Conservation (phyloP, 78 protist genomes). For the Dictyostelium discoideum region DNA sequence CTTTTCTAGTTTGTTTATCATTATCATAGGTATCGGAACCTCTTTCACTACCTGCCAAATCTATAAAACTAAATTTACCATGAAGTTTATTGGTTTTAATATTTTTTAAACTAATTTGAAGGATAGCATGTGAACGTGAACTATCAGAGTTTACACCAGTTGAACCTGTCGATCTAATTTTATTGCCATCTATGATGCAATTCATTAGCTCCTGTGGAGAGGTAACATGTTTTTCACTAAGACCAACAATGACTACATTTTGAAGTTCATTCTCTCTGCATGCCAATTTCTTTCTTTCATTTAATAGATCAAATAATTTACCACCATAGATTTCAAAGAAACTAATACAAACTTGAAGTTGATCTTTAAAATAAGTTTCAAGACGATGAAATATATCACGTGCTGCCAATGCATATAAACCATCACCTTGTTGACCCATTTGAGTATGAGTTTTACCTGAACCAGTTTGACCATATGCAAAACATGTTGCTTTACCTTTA, state of each 20-base stretch:
- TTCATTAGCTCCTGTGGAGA: slow-evolving; percentile 78
- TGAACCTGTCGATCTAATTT: slow-evolving; percentile 85
- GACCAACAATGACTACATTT: slow-evolving; percentile 92
- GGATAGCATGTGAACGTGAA: slow-evolving; percentile 96
- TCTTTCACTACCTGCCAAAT: slow-evolving; percentile 96
- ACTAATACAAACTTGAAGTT: slow-evolving; percentile 64
- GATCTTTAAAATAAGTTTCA: slow-evolving; percentile 13
- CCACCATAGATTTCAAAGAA: slow-evolving; percentile 97
- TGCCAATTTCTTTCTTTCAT: slow-evolving; percentile 80
- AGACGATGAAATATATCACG: slow-evolving; percentile 90
- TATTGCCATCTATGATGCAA: slow-evolving; percentile 84
- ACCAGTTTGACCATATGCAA: slow-evolving; percentile 98
- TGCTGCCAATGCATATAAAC: slow-evolving; percentile 90
- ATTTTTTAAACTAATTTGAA: slow-evolving; percentile 85
- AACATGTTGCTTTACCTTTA: slow-evolving; percentile 95
- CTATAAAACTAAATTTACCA: slow-evolving; percentile 95
- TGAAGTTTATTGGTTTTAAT: neutral
- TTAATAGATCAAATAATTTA: slow-evolving; percentile 93
- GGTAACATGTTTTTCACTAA: slow-evolving; percentile 79
- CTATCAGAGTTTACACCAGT: slow-evolving; percentile 96
- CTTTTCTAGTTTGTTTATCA: slow-evolving; percentile 94
- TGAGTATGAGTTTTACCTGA: slow-evolving; percentile 94
- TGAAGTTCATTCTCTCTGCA: slow-evolving; percentile 91
- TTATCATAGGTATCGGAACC: slow-evolving; percentile 92
- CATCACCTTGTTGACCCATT: slow-evolving; percentile 75